Evolutionary conservation across 2,329 filamentous ascomycete genomes (phyloP), one percentile per base, ranked within the genome.

Genomic region (Penicillium brevicompactum): DNA sequence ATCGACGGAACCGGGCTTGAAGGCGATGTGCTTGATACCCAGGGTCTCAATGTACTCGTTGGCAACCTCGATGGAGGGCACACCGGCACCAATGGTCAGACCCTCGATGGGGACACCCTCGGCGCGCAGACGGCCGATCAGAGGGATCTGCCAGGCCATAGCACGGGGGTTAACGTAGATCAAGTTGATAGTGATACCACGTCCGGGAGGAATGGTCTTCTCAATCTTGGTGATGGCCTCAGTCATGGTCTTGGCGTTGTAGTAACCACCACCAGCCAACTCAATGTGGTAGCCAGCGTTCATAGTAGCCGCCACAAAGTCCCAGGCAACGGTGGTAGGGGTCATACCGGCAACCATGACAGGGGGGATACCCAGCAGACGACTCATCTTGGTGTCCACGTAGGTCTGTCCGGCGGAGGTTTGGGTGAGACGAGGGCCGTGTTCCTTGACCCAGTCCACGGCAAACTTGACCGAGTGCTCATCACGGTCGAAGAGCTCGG

Each of bases 371-470:
- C 92, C 92, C 16, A 96, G 80, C 18, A 96, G 80, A 64, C 91
- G 84, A 74, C 89, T 95, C 88, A 97, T 94, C 80, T 96, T 97
- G 59, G 94, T 99, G 73, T 97, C 92, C 45, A 99, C 91, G 65
- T 90, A 97, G 2, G 91, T 96, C 70, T 92, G 85, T 18, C 94
- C 94, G 54, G 85, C 87, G 10, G 92, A 93, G 13, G 90, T 97
- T 77, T 91, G 94, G 66, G 96, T 87, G 42, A 99, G 82, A 56
- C 87, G 89, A n/a, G 95, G 94, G 9, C 93, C 92, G 71, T 94
- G 92, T 74, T 97, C 92, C 76, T 95, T 95, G 55, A 99, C 92
- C 95, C 95, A 99, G 75, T 99, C 91, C 30, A 92, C 88, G 46
- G 94, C 93, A 72, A 92, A 97, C 74, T 92, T 94, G 69, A 99